These are phyloP conservation scores for Pythium pyrilobum DNA, from an alignment of 352 stramenopile genomes.

Conservation along the genomic window DNA sequence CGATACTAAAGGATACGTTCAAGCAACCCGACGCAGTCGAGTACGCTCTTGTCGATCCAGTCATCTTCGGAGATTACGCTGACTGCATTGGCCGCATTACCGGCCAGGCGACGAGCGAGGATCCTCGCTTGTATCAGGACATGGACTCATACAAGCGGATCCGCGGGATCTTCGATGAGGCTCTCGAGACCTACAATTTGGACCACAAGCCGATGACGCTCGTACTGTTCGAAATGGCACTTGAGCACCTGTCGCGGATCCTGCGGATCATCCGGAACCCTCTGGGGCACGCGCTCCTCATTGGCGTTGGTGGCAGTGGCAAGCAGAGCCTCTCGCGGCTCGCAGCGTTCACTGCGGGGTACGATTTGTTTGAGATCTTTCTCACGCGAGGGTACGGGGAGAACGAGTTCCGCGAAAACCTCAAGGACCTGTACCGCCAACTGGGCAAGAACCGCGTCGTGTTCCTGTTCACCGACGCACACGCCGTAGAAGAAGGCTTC, in stretches of 20 bases:
- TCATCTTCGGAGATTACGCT: slow-evolving; percentile 92
- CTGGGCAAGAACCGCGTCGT: slow-evolving; percentile 86
- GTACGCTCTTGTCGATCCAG: slow-evolving; percentile 61
- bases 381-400: slow-evolving; percentile 92
- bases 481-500: slow-evolving; percentile 95
- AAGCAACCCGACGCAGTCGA: slow-evolving; percentile 45
- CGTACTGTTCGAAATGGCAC: slow-evolving; percentile 95
- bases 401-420: slow-evolving; percentile 90
- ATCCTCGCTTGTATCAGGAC: slow-evolving; percentile 91
- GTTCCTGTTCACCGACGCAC: slow-evolving; percentile 95
- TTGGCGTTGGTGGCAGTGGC: slow-evolving; percentile 92
- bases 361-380: slow-evolving; percentile 94
- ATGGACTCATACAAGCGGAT: slow-evolving; percentile 90
- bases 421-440: slow-evolving; percentile 92
- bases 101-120: slow-evolving; percentile 46
- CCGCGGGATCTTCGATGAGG: slow-evolving; percentile 90
- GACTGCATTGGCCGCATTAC: slow-evolving; percentile 79
- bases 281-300: slow-evolving; percentile 90
- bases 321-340: slow-evolving; percentile 93
- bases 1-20: slow-evolving; percentile 75
- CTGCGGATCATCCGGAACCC: slow-evolving; percentile 91
- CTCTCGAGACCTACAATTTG: slow-evolving; percentile 92
- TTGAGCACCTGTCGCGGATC: slow-evolving; percentile 92
- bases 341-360: slow-evolving; percentile 90
- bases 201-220: slow-evolving; percentile 94